Evolutionary conservation across 1,284 basidiomycete species (phyloP), one percentile per base, ranked within the genome.

Genomic region (Pisolithus thermaeus): DNA sequence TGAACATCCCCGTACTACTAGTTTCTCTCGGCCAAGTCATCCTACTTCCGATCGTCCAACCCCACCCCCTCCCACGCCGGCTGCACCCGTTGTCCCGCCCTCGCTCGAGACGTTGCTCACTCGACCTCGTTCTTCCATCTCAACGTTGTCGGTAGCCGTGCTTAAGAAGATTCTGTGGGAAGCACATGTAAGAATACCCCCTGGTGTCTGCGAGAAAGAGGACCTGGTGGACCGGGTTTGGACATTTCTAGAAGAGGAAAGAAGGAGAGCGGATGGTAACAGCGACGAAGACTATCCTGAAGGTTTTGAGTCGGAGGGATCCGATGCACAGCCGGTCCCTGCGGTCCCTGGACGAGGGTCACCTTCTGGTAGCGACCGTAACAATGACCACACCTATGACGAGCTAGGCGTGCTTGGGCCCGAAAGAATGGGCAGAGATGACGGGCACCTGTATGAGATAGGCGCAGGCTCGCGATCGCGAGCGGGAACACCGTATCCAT

Each of bases 141-240:
- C 73, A 1, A 68, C 74, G 2, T 70, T 92, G 18, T 79, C 83
- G 9, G 80, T 92, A 49, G 73, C 79, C 16, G 73, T 76, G 27
- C 74, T 93, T 48, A 92, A 92, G 64, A 76, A 76, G 4, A 78
- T 92, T n/a, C 68, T 93, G 23, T 89, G 81, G 62, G 79, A 81
- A 49, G 84, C 87, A 55, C 84, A 86, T 51, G 85, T 89, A 23
- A 72, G 81, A 39, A 64, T 79, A 58, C 66, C 63, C 22, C 60
- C 60, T 0, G 56, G 55, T 30, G 70, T 86, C 3, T 70, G 87
- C 18, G 84, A 88, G 71, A 92, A 91, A 69, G 71, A 76, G 38
- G 90, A 92, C 56, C 68, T 92, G 27, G 86, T 92, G 6, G 74
- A 68, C 27, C 84, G 85, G 57, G 90, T 91, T 7, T 61, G 71